These are phyloP conservation scores for Boletus rubropictus DNA, from an alignment of 768 basidiomycete species.

Conservation along the genomic window DNA sequence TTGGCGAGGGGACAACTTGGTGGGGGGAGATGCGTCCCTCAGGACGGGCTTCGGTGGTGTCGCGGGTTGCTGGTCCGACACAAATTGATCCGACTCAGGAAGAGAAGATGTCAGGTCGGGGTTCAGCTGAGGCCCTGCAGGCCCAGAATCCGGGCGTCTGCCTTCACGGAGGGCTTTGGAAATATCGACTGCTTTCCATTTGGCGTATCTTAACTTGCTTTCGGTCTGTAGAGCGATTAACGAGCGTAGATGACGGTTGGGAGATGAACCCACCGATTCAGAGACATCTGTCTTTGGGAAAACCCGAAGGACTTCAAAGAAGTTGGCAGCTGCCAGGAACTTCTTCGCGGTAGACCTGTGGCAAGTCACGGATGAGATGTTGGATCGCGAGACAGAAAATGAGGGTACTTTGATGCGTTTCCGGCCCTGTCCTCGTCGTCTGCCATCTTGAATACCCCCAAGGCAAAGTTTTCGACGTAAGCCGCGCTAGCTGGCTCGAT, in stretches of 20 bases:
- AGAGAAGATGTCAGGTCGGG: constrained; percentile 15
- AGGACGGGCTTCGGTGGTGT: constrained; percentile 18
- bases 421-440: constrained; percentile 89
- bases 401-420: constrained; percentile 60
- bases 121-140: constrained; percentile 44
- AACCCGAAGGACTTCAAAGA: constrained; percentile 80
- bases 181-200: constrained; percentile 97
- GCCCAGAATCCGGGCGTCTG: constrained; percentile 72
- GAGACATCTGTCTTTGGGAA: constrained; percentile 59
- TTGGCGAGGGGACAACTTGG: constrained; percentile 21
- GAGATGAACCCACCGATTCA: constrained; percentile 45
- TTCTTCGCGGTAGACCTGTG: constrained; percentile 84
- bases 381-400: neutral
- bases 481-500: constrained; percentile 78
- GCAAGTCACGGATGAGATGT: constrained; percentile 4
- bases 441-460: constrained; percentile 80
- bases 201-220: constrained; percentile 87
- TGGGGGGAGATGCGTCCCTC: constrained; percentile 24
- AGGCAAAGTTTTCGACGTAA: constrained; percentile 92
- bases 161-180: constrained; percentile 95
- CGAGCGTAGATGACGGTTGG: neutral
- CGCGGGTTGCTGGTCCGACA: constrained; percentile 13
- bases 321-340: constrained; percentile 91
- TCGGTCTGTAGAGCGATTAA: constrained; percentile 48
- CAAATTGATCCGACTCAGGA: constrained; percentile 12